Evolutionary conservation across 2,329 filamentous ascomycete species (phyloP), one percentile per base, ranked within the genome.

Genomic region (Cladosporium cucumerinum): DNA sequence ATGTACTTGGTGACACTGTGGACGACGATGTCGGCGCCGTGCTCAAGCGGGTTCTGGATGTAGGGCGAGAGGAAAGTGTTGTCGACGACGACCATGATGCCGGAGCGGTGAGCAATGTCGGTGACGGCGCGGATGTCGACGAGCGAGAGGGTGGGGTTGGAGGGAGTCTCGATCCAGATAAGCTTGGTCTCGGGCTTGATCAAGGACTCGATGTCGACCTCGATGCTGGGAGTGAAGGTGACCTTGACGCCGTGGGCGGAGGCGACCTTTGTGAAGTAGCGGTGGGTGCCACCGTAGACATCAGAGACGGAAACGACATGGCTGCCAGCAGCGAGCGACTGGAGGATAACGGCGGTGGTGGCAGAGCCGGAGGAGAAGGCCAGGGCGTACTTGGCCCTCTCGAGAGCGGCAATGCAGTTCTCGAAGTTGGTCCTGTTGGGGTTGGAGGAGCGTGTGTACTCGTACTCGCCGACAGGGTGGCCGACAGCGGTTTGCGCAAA

Each of bases 1-100:
- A 99, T 98, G 82, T 98, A 99, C 82, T 99, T 99, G 52, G 95
- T 99, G 64, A 99, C 95, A 63, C 89, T 93, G 84, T 98, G 94
- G 51, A 98, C 90, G 70, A 98, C 94, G 69, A 98, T 93, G 78
- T 99, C 95, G 71, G 95, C 95, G 72, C 95, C 95, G 76, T 94
- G 92, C 75, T 96, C 89, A 64, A 99, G 87, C 3, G 95, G 95
- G 80, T 97, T 98, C 81, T 99, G 95, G 57, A 99, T 86, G 78
- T 98, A 99, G 34, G 95, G 95, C 67, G 90, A 94, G 75, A 98
- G 84, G 84, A 99, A 99, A 23, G 95, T 99, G 83, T 99, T 99
- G 83, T 99, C 95, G 49, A 99, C 95, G n/a, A 99, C 95, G 51
- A 99, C 95, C 76, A 92, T 84, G 73, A 98, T 92, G 67, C 93